Percentiles rank a stretch among this genome's conserved stretches.
Evolutionary conservation across 192 early-diverging fungal species (phyloP).

Genomic region (Ambispora gerdemannii): DNA sequence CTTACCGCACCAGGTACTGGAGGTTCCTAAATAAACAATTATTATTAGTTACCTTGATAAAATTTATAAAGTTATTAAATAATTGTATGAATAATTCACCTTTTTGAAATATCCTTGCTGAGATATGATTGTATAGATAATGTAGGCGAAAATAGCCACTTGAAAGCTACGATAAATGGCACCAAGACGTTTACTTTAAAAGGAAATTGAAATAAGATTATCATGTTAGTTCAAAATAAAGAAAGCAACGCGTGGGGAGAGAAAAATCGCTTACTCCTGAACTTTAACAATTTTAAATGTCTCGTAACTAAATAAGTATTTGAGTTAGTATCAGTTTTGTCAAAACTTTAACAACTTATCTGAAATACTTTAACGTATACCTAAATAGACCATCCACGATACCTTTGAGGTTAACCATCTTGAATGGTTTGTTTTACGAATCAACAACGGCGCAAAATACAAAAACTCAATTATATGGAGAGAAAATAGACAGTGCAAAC

Average conservation of each 20-base stretch:
- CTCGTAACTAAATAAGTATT: neutral
- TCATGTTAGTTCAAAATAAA: too few relatives aligned
- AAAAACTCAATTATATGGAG: too few relatives aligned
- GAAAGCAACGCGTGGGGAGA: too few relatives aligned
- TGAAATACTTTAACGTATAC: neutral
- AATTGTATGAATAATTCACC: neutral
- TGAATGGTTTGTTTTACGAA: neutral
- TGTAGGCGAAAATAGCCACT: neutral
- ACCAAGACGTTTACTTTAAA: conserved; percentile 12
- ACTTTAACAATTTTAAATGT: conserved; percentile 22
- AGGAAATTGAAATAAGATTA: neutral
- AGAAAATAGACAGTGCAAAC: too few relatives aligned
- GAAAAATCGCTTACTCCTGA: conserved; percentile 2
- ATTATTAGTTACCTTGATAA: neutral
- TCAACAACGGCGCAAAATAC: neutral
- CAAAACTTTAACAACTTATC: neutral
- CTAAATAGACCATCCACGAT: neutral
- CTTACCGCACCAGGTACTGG: conserved; percentile 23
- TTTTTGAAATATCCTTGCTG: conserved; percentile 21
- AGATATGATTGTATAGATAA: neutral
- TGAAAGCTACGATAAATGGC: conserved; percentile 8
- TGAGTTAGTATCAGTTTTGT: neutral
- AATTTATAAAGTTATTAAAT: neutral
- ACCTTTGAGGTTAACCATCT: neutral
- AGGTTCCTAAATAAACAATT: conserved; percentile 15